Percentiles rank a stretch among this genome's conserved stretches.
phyloP scores from a whole-genome alignment of 208 protist genomes.

The Naegleria fowleri region DNA sequence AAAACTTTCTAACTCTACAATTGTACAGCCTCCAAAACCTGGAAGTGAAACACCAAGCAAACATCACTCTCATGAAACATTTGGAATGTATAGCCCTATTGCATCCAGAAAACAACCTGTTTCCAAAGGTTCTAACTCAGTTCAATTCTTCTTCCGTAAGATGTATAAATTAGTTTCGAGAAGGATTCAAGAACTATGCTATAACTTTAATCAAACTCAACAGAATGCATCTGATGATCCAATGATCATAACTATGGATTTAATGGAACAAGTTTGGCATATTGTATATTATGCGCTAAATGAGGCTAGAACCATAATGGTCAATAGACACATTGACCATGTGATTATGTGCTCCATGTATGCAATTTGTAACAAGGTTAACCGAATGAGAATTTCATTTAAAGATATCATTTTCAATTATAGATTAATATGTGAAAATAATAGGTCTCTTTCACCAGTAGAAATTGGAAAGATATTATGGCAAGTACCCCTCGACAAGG shows the following conservation, averaged over 20 bases:
- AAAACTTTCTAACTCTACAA: neutral
- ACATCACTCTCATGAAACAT: neutral
- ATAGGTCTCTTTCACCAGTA: neutral
- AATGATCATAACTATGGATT: neutral
- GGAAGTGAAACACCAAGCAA: slow-evolving; percentile 12
- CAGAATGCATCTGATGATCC: neutral
- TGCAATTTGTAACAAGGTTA: slow-evolving; percentile 19
- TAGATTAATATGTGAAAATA: slow-evolving; percentile 4
- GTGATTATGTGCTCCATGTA: slow-evolving; percentile 9
- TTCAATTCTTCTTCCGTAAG: slow-evolving; percentile 11
- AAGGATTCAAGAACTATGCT: neutral
- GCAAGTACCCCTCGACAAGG: neutral
- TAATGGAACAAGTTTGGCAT: neutral
- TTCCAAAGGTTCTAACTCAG: neutral
- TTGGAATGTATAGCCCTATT: slow-evolving; percentile 4
- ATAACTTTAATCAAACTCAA: neutral
- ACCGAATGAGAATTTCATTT: neutral
- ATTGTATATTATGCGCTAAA: neutral
- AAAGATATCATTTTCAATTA: slow-evolving; percentile 22
- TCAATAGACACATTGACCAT: slow-evolving; percentile 3
- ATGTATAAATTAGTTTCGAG: neutral
- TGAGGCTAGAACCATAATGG: neutral
- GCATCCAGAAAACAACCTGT: neutral
- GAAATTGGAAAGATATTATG: slow-evolving; percentile 18
- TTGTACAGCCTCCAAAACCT: neutral